phyloP scores from a whole-genome alignment of 768 basidiomycete species.

The Clitopilus passeckerianus region DNA sequence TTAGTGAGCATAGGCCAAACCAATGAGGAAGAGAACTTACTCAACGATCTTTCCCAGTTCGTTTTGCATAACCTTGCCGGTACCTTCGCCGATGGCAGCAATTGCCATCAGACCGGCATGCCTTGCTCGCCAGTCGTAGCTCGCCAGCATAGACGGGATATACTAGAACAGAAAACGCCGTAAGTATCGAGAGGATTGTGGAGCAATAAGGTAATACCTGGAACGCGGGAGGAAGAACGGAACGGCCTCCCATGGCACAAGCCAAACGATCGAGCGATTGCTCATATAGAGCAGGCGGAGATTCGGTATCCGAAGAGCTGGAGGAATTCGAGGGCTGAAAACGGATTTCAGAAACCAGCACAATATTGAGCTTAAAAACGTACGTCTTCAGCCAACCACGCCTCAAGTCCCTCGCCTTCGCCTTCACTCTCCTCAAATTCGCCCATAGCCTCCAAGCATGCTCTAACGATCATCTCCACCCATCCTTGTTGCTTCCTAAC shows the following conservation, averaged over 20 bases:
- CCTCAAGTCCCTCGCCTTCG: conserved; percentile 31
- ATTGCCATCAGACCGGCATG: conserved; percentile 89
- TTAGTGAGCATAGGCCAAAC: conserved; percentile 1
- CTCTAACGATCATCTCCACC: conserved; percentile 65
- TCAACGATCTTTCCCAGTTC: conserved; percentile 79
- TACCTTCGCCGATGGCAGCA: conserved; percentile 82
- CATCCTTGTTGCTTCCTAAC: conserved; percentile 66
- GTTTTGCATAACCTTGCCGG: conserved; percentile 74
- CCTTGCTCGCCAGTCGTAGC: conserved; percentile 79
- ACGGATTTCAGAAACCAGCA: neutral
- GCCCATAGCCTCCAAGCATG: conserved; percentile 80
- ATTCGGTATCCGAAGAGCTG: conserved; percentile 53
- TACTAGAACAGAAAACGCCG: conserved; percentile 28
- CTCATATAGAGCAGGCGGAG: conserved; percentile 73
- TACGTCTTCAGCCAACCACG: conserved; percentile 76
- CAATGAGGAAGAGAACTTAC: conserved; percentile 35
- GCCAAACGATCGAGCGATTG: conserved; percentile 80
- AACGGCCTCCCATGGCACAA: conserved; percentile 71
- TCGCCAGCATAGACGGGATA: conserved; percentile 77
- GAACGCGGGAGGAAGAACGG: conserved; percentile 76
- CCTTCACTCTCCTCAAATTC: conserved; percentile 59
- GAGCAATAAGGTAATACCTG: conserved; percentile 25
- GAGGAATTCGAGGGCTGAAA: conserved; percentile 58
- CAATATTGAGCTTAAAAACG: conserved; percentile 21
- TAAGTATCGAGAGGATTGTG: neutral